phyloP scores from a whole-genome alignment of 129 eudicot species.

The Dittrichia graveolens region DNA sequence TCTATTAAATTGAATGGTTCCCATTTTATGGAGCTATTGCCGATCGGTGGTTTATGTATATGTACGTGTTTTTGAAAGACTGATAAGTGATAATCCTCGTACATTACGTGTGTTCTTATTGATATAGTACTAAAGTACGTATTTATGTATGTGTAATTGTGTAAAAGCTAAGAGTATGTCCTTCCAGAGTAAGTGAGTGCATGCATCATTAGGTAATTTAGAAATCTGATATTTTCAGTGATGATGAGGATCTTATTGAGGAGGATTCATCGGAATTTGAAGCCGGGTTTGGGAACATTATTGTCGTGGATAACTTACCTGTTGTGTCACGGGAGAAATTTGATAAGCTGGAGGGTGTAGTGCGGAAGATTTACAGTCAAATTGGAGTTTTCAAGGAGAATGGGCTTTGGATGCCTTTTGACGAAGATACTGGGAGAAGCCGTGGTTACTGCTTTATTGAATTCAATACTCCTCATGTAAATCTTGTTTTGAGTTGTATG shows the following conservation, averaged over 20 bases:
- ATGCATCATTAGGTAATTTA: no score
- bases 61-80: no score
- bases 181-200: no score
- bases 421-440: conserved; percentile 50
- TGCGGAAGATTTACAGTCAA: conserved; percentile 68
- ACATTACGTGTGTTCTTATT: no score
- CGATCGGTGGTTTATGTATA: no score
- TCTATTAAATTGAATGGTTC: no score
- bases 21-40: no score
- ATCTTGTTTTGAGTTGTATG: no score
- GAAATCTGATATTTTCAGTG: no score
- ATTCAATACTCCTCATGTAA: conserved; percentile 81
- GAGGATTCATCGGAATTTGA: conserved; percentile 63
- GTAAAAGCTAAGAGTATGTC: no score
- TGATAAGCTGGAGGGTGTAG: conserved; percentile 68
- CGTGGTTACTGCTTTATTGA: conserved; percentile 81
- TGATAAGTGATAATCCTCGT: background rate
- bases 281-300: conserved; percentile 62
- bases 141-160: no score
- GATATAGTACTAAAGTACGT: no score
- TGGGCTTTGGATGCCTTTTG: conserved; percentile 87
- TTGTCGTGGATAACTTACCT: conserved; percentile 77
- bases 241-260: conserved; percentile 65
- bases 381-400: conserved; percentile 69
- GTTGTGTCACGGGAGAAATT: conserved; percentile 72